Conservation (phyloP, 306 rosid species). For the Acmispon strigosus region DNA sequence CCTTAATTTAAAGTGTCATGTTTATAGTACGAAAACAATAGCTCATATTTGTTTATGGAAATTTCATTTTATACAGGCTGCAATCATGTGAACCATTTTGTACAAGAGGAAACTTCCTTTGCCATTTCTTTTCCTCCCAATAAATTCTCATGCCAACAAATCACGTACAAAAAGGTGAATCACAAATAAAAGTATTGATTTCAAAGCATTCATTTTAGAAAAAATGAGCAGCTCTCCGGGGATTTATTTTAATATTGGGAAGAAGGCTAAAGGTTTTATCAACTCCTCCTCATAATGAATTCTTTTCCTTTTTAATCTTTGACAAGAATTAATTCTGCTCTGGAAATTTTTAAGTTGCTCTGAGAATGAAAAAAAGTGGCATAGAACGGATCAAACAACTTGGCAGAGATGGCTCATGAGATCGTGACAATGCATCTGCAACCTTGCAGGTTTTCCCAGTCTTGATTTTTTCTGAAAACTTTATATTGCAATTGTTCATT, state of each 20-base stretch:
- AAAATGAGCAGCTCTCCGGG: slow-evolving; percentile 51
- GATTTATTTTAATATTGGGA: slow-evolving; percentile 46
- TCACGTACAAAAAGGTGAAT: slow-evolving; percentile 24
- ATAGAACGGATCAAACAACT: no score
- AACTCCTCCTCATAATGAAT: background rate
- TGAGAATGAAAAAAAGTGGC: no score
- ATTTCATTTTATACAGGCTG: slow-evolving; percentile 28
- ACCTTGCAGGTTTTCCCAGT: no score
- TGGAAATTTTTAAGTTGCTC: no score
- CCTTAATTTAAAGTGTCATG: background rate
- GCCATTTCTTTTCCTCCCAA: slow-evolving; percentile 24
- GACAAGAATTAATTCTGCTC: no score
- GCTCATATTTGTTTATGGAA: slow-evolving; percentile 34
- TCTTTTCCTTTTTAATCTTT: background rate
- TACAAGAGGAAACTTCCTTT: slow-evolving; percentile 57
- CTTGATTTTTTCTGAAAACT: no score
- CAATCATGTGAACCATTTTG: slow-evolving; percentile 7
- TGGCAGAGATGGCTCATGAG: no score
- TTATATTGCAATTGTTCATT: no score
- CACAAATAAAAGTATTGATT: slow-evolving; percentile 11
- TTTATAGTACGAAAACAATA: background rate
- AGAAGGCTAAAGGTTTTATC: slow-evolving; percentile 58
- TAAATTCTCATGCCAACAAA: slow-evolving; percentile 31
- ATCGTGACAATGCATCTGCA: no score
- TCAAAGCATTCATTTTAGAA: slow-evolving; percentile 1